These are phyloP conservation scores for Candida palmyrensis DNA, from an alignment of 805 yeast genomes.

Conservation along the genomic window DNA sequence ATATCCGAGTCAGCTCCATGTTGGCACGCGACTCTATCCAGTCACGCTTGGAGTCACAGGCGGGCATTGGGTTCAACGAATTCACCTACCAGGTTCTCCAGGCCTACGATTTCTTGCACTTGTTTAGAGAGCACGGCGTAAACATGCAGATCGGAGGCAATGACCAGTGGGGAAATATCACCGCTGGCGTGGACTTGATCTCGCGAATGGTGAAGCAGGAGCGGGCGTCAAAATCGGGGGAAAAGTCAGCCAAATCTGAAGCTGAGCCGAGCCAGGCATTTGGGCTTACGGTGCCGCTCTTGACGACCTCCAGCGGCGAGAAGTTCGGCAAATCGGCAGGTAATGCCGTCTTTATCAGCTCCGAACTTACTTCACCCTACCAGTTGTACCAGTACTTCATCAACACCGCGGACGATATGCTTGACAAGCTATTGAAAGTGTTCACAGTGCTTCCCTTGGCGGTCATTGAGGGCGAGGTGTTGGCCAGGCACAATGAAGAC, in stretches of 20 bases:
- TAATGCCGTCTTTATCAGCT: conserved; percentile 86
- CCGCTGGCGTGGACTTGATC: conserved; percentile 90
- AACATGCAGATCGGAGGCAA: conserved; percentile 88
- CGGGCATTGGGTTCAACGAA: conserved; percentile 89
- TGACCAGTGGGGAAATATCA: conserved; percentile 98
- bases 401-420: conserved; percentile 72
- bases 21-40: conserved; percentile 83
- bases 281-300: conserved; percentile 86
- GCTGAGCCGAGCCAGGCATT: conserved; percentile 33
- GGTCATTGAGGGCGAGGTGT: conserved; percentile 46
- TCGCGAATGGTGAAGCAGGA: conserved; percentile 42
- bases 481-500: conserved; percentile 47
- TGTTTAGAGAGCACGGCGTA: conserved; percentile 55
- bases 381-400: conserved; percentile 83
- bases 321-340: conserved; percentile 98
- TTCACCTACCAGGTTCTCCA: conserved; percentile 90
- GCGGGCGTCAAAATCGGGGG: no score
- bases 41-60: conserved; percentile 59
- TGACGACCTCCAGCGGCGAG: conserved; percentile 84
- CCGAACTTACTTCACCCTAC: conserved; percentile 69
- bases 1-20: conserved; percentile 82
- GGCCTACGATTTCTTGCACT: conserved; percentile 88
- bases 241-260: conserved; percentile 4
- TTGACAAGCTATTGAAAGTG: conserved; percentile 60
- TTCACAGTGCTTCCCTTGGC: conserved; percentile 73